These are phyloP conservation scores for Lizonia empirigonia DNA, from an alignment of 2,329 filamentous ascomycete species.

Conservation along the genomic window DNA sequence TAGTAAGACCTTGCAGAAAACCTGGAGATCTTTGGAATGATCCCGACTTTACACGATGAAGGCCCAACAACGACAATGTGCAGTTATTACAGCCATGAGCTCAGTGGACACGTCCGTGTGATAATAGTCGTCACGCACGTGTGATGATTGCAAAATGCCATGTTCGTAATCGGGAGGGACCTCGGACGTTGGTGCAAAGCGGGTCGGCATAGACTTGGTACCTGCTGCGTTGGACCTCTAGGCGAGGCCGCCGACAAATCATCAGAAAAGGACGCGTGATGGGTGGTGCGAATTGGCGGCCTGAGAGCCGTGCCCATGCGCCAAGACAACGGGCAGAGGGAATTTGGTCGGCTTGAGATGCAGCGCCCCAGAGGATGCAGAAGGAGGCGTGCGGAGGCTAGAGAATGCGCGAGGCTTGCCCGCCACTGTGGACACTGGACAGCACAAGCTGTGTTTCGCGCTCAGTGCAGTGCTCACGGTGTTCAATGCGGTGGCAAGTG, in stretches of 20 bases:
- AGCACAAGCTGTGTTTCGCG: conserved; percentile 12
- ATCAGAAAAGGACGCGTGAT: conserved; percentile 24
- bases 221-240: conserved; percentile 18
- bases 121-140: no score
- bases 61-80: not conserved
- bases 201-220: conserved; percentile 15
- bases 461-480: conserved; percentile 23
- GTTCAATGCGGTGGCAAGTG: conserved; percentile 32
- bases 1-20: conserved; percentile 8
- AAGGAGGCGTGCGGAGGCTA: conserved; percentile 19
- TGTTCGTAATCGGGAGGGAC: not conserved
- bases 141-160: no score
- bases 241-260: conserved; percentile 20
- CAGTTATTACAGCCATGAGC: not conserved
- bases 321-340: conserved; percentile 29
- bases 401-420: conserved; percentile 11
- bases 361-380: conserved; percentile 21
- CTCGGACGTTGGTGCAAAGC: conserved; percentile 8
- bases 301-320: conserved; percentile 27
- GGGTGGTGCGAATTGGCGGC: conserved; percentile 38
- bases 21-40: conserved; percentile 1
- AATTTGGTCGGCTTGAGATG: conserved; percentile 30
- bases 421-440: conserved; percentile 15
- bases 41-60: conserved; percentile 11
- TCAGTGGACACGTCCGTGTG: not conserved